phyloP scores from a whole-genome alignment of 2,329 filamentous ascomycete species.

The Chaetomium sp. region DNA sequence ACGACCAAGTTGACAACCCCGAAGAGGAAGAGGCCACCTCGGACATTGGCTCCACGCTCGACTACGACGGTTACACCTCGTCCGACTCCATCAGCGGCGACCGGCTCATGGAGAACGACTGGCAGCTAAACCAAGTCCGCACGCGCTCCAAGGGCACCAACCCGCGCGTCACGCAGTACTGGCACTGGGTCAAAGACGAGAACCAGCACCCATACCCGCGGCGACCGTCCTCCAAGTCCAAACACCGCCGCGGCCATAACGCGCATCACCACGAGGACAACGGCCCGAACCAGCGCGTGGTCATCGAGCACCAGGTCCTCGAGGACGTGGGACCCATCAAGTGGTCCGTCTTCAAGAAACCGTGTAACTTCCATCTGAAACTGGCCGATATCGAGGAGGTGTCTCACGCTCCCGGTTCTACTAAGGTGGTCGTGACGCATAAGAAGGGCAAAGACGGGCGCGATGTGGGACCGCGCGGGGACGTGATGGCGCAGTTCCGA shows the following conservation, averaged over 20 bases:
- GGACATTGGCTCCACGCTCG: slow-evolving; percentile 22
- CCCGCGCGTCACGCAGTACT: slow-evolving; percentile 47
- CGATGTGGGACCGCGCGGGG: slow-evolving; percentile 29
- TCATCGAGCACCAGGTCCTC: slow-evolving; percentile 50
- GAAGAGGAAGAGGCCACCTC: too few species aligned
- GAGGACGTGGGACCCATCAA: slow-evolving; percentile 35
- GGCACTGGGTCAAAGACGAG: slow-evolving; percentile 41
- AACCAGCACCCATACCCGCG: slow-evolving; percentile 19
- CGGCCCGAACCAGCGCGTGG: slow-evolving; percentile 9
- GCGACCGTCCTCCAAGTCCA: too few species aligned
- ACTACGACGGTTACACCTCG: slow-evolving; percentile 43
- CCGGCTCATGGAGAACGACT: slow-evolving; percentile 41
- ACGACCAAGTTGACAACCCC: too few species aligned
- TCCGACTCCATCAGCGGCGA: slow-evolving; percentile 45
- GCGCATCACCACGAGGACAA: too few species aligned
- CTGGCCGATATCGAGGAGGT: slow-evolving; percentile 42
- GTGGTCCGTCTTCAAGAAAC: slow-evolving; percentile 46
- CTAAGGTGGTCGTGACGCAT: slow-evolving; percentile 38
- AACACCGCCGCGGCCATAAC: too few species aligned
- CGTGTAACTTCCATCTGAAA: slow-evolving; percentile 45
- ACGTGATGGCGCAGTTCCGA: slow-evolving; percentile 47
- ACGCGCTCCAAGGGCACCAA: slow-evolving; percentile 41
- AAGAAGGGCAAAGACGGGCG: slow-evolving; percentile 20
- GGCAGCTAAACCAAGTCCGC: slow-evolving; percentile 48
- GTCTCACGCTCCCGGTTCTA: slow-evolving; percentile 36